Base-by-base conservation (phyloP, 2,329 filamentous ascomycete species). In the Fusarium foetens region DNA sequence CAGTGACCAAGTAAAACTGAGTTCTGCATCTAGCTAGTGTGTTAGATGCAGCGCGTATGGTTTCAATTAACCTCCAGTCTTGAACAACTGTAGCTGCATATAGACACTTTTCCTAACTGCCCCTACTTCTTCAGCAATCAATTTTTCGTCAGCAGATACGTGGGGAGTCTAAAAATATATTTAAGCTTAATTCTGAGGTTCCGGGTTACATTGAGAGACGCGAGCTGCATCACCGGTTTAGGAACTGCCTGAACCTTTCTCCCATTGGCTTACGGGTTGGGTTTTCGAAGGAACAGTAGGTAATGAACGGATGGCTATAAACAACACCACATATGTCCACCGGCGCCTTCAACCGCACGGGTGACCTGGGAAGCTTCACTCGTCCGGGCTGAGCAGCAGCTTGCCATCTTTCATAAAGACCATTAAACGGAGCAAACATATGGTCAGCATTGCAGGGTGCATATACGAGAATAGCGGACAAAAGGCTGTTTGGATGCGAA, bases 21-120 rank as follows among this genome's bases (percentile, higher is more conserved):
- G 23, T 19, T 25, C 23, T 43, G 11, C 23, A 3, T 8, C n/a
- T 23, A 42, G 4, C 14, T 17, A 23, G 39, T 41, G n/a, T 21
- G n/a, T 8, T n/a, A 41, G 4, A 41, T n/a, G 2, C 2, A 42
- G 1, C 16, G 0, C 7, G 12, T 1, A 8, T 7, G 6, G 8
- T 21, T 46, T 10, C 43, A 16, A 10, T 46, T 1, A 14, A 14
- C 12, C 43, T 29, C 7, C 0, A 14, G 8, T 10, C 19, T 11
- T 12, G 3, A 9, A 16, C 3, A 21, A 5, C 25, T 14, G 3
- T 10, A 21, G 12, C 8, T 6, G 13, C 4, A 12, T 21, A 10
- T 25, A 17, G 3, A 19, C 11, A 11, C 11, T 19, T 12, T 4
- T 10, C 14, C 16, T 6, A 23, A 25, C 3, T 17, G 5, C 4